phyloP scores from a whole-genome alignment of 2,329 filamentous ascomycete genomes.

The Aspergillus aculeatinus region DNA sequence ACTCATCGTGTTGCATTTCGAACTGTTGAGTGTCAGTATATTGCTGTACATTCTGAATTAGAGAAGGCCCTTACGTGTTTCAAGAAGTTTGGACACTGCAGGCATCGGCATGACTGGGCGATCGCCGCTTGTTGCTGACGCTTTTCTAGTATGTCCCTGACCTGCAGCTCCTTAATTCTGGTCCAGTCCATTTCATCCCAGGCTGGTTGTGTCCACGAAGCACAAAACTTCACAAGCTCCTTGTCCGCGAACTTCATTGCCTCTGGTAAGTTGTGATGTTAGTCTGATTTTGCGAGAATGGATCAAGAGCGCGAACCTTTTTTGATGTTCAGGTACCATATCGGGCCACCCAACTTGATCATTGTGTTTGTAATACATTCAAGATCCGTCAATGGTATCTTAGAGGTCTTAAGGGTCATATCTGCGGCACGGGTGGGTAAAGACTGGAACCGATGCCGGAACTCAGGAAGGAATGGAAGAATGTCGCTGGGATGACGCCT shows the following conservation, averaged over 20 bases:
- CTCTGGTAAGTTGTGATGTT: conserved; percentile 38
- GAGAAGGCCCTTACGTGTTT: conserved; percentile 69
- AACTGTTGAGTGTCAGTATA: conserved; percentile 57
- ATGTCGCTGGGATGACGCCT: conserved; percentile 78
- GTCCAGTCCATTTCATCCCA: conserved; percentile 85
- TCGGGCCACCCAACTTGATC: conserved; percentile 52
- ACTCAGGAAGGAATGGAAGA: conserved; percentile 74
- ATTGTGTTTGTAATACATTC: conserved; percentile 77
- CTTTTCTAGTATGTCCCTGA: conserved; percentile 76
- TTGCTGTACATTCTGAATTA: background rate
- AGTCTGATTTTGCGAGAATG: conserved; percentile 12
- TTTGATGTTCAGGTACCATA: conserved; percentile 50
- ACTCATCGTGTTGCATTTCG: conserved; percentile 94
- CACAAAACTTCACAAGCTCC: conserved; percentile 67
- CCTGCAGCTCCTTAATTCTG: conserved; percentile 76
- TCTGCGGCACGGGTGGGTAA: conserved; percentile 67
- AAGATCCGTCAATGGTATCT: conserved; percentile 73
- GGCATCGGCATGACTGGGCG: conserved; percentile 64
- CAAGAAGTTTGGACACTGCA: conserved; percentile 73
- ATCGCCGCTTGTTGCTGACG: conserved; percentile 62
- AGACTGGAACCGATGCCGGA: conserved; percentile 66
- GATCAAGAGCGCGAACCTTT: conserved; percentile 41
- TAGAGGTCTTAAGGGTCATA: conserved; percentile 65
- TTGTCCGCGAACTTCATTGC: conserved; percentile 62
- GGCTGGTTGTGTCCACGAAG: conserved; percentile 68